Conservation (phyloP, 2,329 filamentous ascomycete genomes). For the Aspergillus fumigatus region DNA sequence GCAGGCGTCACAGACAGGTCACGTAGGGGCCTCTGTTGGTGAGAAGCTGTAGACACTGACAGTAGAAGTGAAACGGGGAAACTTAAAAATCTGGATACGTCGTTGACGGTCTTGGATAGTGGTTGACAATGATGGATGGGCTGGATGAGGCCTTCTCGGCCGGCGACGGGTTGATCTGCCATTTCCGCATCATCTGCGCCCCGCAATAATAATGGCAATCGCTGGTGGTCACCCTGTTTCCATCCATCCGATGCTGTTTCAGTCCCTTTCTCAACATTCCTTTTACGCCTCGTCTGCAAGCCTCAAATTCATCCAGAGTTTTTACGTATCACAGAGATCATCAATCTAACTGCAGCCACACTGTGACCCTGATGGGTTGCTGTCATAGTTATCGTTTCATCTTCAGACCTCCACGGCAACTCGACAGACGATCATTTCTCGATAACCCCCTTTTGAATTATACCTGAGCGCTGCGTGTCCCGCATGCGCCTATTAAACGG, state of each 20-base stretch:
- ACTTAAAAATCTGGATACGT: background rate
- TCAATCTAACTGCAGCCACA: constrained; percentile 10
- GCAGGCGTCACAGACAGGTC: background rate
- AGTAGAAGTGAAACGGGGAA: background rate
- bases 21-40: background rate
- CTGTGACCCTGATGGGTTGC: constrained; percentile 20
- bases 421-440: constrained; percentile 12
- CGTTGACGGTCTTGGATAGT: constrained; percentile 2
- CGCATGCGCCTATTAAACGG: constrained; percentile 1
- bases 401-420: constrained; percentile 12
- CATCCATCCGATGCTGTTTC: background rate
- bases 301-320: background rate
- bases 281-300: background rate
- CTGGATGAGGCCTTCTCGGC: background rate
- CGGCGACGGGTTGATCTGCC: constrained; percentile 9
- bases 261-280: background rate
- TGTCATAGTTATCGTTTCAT: constrained; percentile 20
- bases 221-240: background rate
- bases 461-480: background rate
- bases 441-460: constrained; percentile 5
- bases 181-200: constrained; percentile 7
- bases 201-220: constrained; percentile 3
- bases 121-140: constrained; percentile 1
- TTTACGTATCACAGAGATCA: constrained; percentile 1
- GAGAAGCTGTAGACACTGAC: background rate